These are phyloP conservation scores for Aureoboletus auriporus DNA, from an alignment of 768 basidiomycete genomes.

Conservation along the genomic window DNA sequence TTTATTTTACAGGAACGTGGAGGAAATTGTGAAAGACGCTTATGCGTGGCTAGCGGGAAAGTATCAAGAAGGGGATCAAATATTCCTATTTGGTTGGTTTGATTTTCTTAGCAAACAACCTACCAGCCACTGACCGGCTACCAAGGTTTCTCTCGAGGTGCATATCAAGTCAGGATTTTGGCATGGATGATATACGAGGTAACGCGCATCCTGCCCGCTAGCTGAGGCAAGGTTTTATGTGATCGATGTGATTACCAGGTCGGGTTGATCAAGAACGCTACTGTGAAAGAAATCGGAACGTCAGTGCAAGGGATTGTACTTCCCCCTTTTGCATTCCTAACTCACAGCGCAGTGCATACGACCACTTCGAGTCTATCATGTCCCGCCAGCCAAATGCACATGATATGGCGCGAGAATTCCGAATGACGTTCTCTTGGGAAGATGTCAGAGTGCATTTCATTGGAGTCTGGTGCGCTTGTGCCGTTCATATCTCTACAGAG, in stretches of 20 bases:
- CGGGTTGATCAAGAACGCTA: constrained; percentile 27
- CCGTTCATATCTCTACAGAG: background rate
- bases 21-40: constrained; percentile 27
- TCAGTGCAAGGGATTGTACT: background rate
- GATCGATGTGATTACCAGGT: constrained; percentile 15
- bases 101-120: background rate
- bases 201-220: background rate
- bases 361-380: constrained; percentile 13
- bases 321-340: background rate
- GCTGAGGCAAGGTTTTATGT: too few species aligned
- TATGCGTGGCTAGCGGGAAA: constrained; percentile 29
- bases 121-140: background rate
- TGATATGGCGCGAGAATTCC: constrained; percentile 31
- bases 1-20: constrained; percentile 27
- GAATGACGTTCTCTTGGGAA: constrained; percentile 39
- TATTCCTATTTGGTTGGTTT: constrained; percentile 27
- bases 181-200: constrained; percentile 38
- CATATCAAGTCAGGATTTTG: constrained; percentile 35
- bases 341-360: constrained; percentile 9
- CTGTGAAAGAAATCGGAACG: constrained; percentile 26
- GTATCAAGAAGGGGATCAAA: constrained; percentile 25
- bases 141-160: constrained; percentile 39
- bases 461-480: constrained; percentile 42
- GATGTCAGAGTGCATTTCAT: constrained; percentile 46
- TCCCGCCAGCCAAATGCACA: constrained; percentile 13